Evolutionary conservation across 73 alveolate species (phyloP).

Genomic region (Blepharisma japonicum): DNA sequence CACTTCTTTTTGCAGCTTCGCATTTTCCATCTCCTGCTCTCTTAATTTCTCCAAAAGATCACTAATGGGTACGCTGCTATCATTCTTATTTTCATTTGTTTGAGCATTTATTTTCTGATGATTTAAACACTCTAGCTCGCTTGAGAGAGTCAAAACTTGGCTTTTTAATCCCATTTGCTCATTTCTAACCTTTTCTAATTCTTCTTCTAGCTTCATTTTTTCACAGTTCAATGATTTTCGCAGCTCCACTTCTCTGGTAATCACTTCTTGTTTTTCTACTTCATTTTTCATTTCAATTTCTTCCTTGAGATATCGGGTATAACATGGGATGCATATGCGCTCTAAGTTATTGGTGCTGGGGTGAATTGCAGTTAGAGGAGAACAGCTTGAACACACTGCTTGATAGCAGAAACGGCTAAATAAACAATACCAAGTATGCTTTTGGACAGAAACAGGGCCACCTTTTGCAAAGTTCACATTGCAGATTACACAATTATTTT

Average conservation of each 20-base stretch:
- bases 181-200: too few species aligned
- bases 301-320: neutral
- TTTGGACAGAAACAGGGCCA: neutral
- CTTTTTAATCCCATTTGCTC: too few species aligned
- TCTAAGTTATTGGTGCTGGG: neutral
- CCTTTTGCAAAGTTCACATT: neutral
- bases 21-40: too few species aligned
- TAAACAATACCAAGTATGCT: slow-evolving; percentile 9
- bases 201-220: too few species aligned
- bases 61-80: too few species aligned
- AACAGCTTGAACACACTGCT: slow-evolving; percentile 23
- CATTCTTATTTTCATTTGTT: too few species aligned
- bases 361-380: slow-evolving; percentile 20
- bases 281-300: neutral
- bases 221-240: too few species aligned
- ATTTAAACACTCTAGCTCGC: too few species aligned
- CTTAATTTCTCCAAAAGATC: too few species aligned
- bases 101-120: too few species aligned
- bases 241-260: neutral
- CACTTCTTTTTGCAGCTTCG: too few species aligned
- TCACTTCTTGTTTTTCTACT: neutral
- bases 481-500: neutral
- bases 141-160: too few species aligned
- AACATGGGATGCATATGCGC: neutral
- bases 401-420: slow-evolving; percentile 14